Percentiles rank a stretch among this genome's conserved stretches.
phyloP scores from a whole-genome alignment of 2,329 filamentous ascomycete genomes.

The Huntiella omanensis region DNA sequence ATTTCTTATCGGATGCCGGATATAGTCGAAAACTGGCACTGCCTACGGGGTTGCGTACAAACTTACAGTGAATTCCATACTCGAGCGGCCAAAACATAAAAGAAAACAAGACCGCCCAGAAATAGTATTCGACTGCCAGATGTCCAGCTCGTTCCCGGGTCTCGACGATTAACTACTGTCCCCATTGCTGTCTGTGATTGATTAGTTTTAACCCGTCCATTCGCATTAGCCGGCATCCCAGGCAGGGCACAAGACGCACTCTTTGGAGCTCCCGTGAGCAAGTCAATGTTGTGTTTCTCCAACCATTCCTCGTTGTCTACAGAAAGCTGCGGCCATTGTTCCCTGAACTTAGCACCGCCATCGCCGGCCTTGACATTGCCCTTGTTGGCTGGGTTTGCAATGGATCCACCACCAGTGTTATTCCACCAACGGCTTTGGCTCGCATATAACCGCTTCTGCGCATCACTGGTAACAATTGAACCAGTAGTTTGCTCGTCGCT shows the following conservation, averaged over 20 bases:
- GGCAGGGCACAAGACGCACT: conserved; percentile 18
- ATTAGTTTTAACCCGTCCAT: conserved; percentile 9
- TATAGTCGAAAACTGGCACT: no score
- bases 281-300: conserved; percentile 61
- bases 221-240: conserved; percentile 24
- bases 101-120: conserved; percentile 49
- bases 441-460: conserved; percentile 63
- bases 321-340: conserved; percentile 81
- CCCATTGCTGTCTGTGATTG: conserved; percentile 58
- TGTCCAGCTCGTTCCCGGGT: conserved; percentile 69
- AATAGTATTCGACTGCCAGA: conserved; percentile 62
- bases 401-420: conserved; percentile 70
- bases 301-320: conserved; percentile 87
- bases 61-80: conserved; percentile 27
- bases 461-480: conserved; percentile 56
- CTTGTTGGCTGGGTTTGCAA: conserved; percentile 36
- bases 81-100: conserved; percentile 68
- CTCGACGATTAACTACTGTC: conserved; percentile 45
- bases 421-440: conserved; percentile 87
- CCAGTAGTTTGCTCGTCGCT: conserved; percentile 98
- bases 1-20: background rate
- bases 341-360: conserved; percentile 72
- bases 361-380: conserved; percentile 84
- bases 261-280: conserved; percentile 46
- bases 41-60: no score